Evolutionary conservation across 345 rosid genomes (phyloP).

Genomic region (Eucalyptus shirleyi): DNA sequence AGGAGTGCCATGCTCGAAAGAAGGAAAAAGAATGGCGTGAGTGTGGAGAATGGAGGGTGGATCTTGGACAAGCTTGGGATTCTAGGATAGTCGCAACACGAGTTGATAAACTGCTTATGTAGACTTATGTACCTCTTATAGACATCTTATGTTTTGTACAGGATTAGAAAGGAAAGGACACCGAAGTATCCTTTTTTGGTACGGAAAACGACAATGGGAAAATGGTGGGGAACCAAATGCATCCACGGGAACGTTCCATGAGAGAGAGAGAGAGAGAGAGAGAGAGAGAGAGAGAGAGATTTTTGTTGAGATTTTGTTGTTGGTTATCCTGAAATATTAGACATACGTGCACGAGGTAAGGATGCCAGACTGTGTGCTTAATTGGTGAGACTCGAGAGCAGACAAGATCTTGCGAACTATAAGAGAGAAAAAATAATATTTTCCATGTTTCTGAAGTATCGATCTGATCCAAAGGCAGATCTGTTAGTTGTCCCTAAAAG

Average conservation of each 20-base stretch:
- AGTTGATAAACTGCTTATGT: not conserved
- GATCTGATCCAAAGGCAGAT: not conserved
- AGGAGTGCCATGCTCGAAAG: conserved; percentile 24
- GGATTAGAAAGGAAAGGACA: not conserved
- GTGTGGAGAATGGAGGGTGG: not conserved
- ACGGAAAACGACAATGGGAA: not conserved
- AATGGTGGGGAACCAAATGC: not conserved
- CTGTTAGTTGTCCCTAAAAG: not conserved
- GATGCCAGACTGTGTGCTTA: not conserved
- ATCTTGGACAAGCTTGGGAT: not conserved
- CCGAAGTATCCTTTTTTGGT: not conserved
- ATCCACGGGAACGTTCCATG: not conserved
- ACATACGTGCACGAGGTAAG: not conserved
- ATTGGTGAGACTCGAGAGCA: not conserved
- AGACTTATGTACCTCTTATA: not conserved
- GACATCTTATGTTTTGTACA: not conserved
- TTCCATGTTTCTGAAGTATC: not conserved
- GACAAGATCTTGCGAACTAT: not conserved
- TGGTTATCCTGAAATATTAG: not conserved
- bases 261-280: not conserved
- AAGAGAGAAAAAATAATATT: not conserved
- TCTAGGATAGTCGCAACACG: not conserved
- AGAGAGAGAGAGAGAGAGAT: not conserved
- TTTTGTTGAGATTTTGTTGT: not conserved
- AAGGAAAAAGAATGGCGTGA: not conserved